Percentiles rank a stretch among this genome's conserved stretches.
phyloP scores from a whole-genome alignment of 2,329 filamentous ascomycete genomes.

The Neofusicoccum laricinum region DNA sequence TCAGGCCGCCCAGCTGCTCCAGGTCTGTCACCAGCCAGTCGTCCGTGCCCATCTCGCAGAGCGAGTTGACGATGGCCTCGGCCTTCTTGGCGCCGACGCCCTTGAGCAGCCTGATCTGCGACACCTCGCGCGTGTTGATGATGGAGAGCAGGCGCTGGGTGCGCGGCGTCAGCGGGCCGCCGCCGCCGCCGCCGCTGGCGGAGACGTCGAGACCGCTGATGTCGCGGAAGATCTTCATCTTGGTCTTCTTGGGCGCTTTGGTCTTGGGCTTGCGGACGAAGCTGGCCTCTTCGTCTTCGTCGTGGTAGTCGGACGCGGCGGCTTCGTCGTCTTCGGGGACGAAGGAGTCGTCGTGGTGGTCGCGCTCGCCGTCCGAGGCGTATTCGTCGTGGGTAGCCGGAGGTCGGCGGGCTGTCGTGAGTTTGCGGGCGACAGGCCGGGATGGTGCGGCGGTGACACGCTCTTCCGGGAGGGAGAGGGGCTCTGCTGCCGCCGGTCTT shows the following conservation, averaged over 20 bases:
- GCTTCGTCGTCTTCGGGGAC: conserved; percentile 22
- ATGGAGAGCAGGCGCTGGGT: conserved; percentile 64
- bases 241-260: conserved; percentile 28
- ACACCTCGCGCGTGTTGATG: conserved; percentile 69
- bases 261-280: conserved; percentile 38
- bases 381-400: not conserved
- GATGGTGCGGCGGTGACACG: conserved; percentile 35
- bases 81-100: conserved; percentile 74
- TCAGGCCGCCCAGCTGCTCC: conserved; percentile 44
- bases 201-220: conserved; percentile 11
- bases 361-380: not conserved
- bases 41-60: conserved; percentile 43
- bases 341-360: conserved; percentile 16
- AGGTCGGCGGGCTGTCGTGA: not conserved
- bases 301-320: conserved; percentile 28
- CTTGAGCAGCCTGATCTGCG: conserved; percentile 63
- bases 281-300: conserved; percentile 37
- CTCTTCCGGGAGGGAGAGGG: conserved; percentile 22
- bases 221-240: conserved; percentile 36
- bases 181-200: too few species aligned
- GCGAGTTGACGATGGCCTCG: conserved; percentile 48
- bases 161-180: conserved; percentile 41
- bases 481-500: conserved; percentile 16
- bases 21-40: conserved; percentile 34
- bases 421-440: not conserved